Evolutionary conservation across 768 basidiomycete genomes (phyloP), one percentile per base, ranked within the genome.

Genomic region (Panellus pusillus): DNA sequence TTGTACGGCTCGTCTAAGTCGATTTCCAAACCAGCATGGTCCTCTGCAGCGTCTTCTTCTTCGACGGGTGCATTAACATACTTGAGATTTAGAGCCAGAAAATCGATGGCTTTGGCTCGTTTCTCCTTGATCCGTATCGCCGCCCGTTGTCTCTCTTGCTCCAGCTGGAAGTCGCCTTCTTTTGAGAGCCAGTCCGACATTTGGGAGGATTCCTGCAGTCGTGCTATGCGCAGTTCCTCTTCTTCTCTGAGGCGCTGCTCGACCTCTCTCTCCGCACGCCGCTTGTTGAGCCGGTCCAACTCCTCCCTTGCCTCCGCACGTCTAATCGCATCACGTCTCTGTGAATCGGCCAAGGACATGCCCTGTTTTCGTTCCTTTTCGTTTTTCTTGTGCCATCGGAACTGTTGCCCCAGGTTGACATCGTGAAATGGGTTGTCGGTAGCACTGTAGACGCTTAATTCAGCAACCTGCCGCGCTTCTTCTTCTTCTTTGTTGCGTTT

Each of bases 341-440:
- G 87, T 1, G 89, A 77, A 65, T 99, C 97, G 0, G 84, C 86
- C 1, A 84, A 64, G 0, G 86, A 81, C 44, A 98, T 65, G 1
- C 97, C 97, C 55, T 83, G 74, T 72, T 96, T 98, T 64, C 84
- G 81, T 68, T 99, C 97, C 75, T 93, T 93, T 69, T 99, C 97
- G 24, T 85, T 82, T 76, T 99, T 99, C 79, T 99, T 99, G 74
- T 94, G 91, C 97, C 97, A 99, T 53, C 90, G 86, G 71, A 99
- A 99, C 68, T 95, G 93, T 66, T 98, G 92, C 18, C 87, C 89
- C 29, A 98, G 86, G 69, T 98, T 98, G 57, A 92, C 87, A 63
- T 98, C 97, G 72, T 97, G 93, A 76, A 98, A 99, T 0, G 97
- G 97, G 66, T 98, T 99, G 77, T 98, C 95, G 12, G 87, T 86